phyloP scores from a whole-genome alignment of 257 asterid genomes.

The Penstemon barbatus region DNA sequence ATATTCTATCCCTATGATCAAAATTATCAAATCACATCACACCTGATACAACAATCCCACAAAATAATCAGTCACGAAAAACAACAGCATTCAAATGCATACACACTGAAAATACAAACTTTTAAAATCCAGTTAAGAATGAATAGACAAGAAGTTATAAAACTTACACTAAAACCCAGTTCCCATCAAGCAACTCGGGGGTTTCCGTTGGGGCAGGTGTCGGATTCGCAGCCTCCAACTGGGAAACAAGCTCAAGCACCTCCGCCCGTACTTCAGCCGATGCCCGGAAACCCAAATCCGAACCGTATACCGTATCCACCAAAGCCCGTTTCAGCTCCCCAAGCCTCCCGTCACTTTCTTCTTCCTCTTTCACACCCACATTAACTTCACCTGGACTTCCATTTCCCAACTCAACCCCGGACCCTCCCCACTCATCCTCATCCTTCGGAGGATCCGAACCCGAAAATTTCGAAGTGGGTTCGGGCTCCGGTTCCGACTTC shows the following conservation, averaged over 20 bases:
- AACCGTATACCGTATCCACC: constrained; percentile 76
- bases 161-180: constrained; percentile 87
- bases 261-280: constrained; percentile 85
- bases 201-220: constrained; percentile 72
- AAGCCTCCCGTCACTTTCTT: constrained; percentile 41
- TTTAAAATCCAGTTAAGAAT: background rate
- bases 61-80: background rate
- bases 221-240: constrained; percentile 87
- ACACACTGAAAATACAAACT: background rate
- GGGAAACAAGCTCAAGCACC: constrained; percentile 75
- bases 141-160: background rate
- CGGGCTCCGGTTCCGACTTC: constrained; percentile 60
- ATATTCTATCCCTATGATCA: background rate
- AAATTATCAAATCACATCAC: too few relatives aligned
- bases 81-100: background rate
- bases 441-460: constrained; percentile 61
- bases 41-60: too few relatives aligned
- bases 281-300: constrained; percentile 77
- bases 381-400: constrained; percentile 44
- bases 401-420: constrained; percentile 37
- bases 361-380: constrained; percentile 23
- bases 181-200: constrained; percentile 83
- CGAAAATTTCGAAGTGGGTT: constrained; percentile 45
- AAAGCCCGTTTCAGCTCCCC: constrained; percentile 67
- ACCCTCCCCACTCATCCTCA: constrained; percentile 78